Conservation (phyloP, 805 yeast species). For the Ogataea methanolica region DNA sequence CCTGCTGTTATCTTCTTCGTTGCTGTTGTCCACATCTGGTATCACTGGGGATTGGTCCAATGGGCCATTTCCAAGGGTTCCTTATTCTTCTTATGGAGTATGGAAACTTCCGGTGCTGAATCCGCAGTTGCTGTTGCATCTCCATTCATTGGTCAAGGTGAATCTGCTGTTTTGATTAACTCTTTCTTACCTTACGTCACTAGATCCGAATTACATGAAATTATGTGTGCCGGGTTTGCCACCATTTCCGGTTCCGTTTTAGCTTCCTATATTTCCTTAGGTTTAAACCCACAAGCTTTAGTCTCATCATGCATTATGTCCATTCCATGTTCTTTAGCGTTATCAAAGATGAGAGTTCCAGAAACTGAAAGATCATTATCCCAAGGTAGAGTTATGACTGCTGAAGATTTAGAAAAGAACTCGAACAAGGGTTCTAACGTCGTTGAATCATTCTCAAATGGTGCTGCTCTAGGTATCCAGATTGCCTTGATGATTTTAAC, state of each 20-base stretch:
- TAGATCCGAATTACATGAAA: conserved; percentile 56
- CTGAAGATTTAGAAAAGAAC: conserved; percentile 35
- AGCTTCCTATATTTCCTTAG: conserved; percentile 59
- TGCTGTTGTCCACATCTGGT: conserved; percentile 56
- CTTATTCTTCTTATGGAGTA: conserved; percentile 53
- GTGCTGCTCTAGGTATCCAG: conserved; percentile 50
- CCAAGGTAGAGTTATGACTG: conserved; percentile 42
- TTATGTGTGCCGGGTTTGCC: conserved; percentile 59
- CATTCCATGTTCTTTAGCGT: conserved; percentile 59
- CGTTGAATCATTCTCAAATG: conserved; percentile 41
- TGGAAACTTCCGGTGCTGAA: conserved; percentile 59
- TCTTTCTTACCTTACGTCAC: conserved; percentile 57
- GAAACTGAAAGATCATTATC: conserved; percentile 54
- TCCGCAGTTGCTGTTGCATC: conserved; percentile 64
- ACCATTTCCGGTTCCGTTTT: conserved; percentile 62
- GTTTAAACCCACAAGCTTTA: conserved; percentile 57
- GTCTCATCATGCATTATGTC: conserved; percentile 69
- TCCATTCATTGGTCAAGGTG: conserved; percentile 65
- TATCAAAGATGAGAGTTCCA: conserved; percentile 55
- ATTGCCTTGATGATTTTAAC: conserved; percentile 55
- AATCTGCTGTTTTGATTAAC: conserved; percentile 56
- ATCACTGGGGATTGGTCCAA: conserved; percentile 55
- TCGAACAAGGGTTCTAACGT: conserved; percentile 38
- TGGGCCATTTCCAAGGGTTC: conserved; percentile 58
- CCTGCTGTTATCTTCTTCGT: conserved; percentile 65